A percentile compares a stretch with the other conserved stretches of the same genome.
These are phyloP conservation scores for Pleurotus tuoliensis DNA, from an alignment of 768 basidiomycete species.

Conservation along the genomic window DNA sequence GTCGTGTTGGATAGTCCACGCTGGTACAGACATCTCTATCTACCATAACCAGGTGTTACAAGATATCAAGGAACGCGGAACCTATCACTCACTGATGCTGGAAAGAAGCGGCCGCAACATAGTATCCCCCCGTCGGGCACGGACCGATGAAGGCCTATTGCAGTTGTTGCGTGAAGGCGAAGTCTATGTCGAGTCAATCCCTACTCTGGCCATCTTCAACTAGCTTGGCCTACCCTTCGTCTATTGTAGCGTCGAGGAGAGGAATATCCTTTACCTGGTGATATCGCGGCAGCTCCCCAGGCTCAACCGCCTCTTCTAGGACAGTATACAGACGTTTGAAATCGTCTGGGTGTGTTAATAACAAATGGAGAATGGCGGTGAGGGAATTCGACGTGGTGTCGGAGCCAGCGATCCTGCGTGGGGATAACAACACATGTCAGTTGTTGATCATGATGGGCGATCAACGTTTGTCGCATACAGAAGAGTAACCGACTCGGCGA, in stretches of 20 bases:
- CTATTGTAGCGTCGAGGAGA: slow-evolving; percentile 21
- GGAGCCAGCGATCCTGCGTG: slow-evolving; percentile 26
- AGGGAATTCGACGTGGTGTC: slow-evolving; percentile 29
- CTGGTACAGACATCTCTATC: slow-evolving; percentile 29
- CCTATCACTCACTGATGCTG: slow-evolving; percentile 21
- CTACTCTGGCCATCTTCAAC: background rate
- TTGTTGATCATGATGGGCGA: background rate
- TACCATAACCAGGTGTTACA: slow-evolving; percentile 1
- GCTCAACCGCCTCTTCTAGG: slow-evolving; percentile 10
- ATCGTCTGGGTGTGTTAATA: slow-evolving; percentile 18
- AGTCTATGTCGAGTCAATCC: slow-evolving; percentile 13
- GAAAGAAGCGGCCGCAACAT: slow-evolving; percentile 20
- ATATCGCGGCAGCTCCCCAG: slow-evolving; percentile 10
- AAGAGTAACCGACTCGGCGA: slow-evolving; percentile 21
- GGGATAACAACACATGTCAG: background rate
- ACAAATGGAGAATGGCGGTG: slow-evolving; percentile 19
- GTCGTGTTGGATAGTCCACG: slow-evolving; percentile 27
- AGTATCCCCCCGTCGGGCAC: slow-evolving; percentile 22
- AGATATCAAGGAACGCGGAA: too few species aligned
- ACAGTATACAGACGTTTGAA: slow-evolving; percentile 13
- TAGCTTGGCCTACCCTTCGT: slow-evolving; percentile 17
- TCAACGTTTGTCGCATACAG: slow-evolving; percentile 15
- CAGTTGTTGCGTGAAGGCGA: slow-evolving; percentile 28
- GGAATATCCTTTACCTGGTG: slow-evolving; percentile 19
- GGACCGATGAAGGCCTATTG: slow-evolving; percentile 28